A percentile compares a stretch with the other conserved stretches of the same genome.
These are phyloP conservation scores for Erodium chrysanthum DNA, from an alignment of 441 rosid species.

Conservation along the genomic window DNA sequence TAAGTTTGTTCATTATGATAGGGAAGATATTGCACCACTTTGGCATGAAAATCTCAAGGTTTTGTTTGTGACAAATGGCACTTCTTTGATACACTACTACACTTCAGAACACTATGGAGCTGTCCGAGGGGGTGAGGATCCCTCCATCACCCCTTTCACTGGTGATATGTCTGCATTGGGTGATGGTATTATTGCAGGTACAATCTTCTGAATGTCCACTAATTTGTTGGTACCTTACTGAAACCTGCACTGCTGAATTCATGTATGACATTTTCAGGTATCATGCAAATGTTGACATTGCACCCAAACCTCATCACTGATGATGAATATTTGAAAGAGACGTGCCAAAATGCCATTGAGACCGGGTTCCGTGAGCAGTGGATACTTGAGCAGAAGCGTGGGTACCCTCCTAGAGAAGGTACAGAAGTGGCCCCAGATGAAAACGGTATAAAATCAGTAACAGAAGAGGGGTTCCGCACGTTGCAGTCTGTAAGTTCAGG, in stretches of 20 bases:
- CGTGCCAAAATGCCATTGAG: slow-evolving; percentile 61
- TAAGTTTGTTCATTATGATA: slow-evolving; percentile 58
- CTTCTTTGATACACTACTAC: slow-evolving; percentile 81
- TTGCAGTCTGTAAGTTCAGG: slow-evolving; percentile 20
- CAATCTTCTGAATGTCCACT: not conserved
- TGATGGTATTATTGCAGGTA: slow-evolving; percentile 92
- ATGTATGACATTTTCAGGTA: slow-evolving; percentile 37
- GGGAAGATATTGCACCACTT: slow-evolving; percentile 50
- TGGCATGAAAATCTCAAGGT: slow-evolving; percentile 80
- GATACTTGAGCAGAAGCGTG: slow-evolving; percentile 46
- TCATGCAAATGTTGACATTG: slow-evolving; percentile 70
- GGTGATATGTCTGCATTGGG: slow-evolving; percentile 84
- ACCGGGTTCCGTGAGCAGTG: slow-evolving; percentile 82
- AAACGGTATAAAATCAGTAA: slow-evolving; percentile 47
- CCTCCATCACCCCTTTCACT: slow-evolving; percentile 68
- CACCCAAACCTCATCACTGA: slow-evolving; percentile 59
- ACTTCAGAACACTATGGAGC: slow-evolving; percentile 70
- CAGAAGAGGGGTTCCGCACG: slow-evolving; percentile 53
- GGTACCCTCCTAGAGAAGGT: slow-evolving; percentile 67
- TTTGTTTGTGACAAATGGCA: slow-evolving; percentile 82
- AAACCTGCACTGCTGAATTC: not conserved
- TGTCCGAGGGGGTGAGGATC: slow-evolving; percentile 73
- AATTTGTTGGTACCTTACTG: not conserved
- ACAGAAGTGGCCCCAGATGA: slow-evolving; percentile 48
- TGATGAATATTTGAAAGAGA: slow-evolving; percentile 48